Base-by-base conservation (phyloP, 2,329 filamentous ascomycete species). In the Madurella fahalii region DNA sequence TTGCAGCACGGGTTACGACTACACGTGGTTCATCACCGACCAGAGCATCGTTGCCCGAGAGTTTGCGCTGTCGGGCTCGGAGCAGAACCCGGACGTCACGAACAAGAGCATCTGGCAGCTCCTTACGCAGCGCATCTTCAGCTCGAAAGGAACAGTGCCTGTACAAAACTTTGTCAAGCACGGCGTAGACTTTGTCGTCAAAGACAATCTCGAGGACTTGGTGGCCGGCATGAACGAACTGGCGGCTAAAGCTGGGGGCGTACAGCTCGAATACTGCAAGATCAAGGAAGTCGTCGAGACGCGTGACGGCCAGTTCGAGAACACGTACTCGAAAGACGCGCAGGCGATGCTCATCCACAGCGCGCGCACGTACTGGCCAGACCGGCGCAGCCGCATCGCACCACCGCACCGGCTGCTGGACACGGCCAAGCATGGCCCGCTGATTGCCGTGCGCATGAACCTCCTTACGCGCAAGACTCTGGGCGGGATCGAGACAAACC, bases 311-410 rank as follows among this genome's bases (percentile, higher is more conserved):
- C 82, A 85, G 66, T 72, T 84, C 52, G 71, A 73, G 52, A 84
- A 84, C 61, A 57, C 68, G 1, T 85, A 76, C 67, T 77, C 77
- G 62, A 85, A 85, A 61, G 82, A 85, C 56, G 77, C 79, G 1
- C 82, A 85, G 67, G 74, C 78, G 32, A 84, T 85, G 82, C 74
- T 84, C 44, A 79, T 84, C 57, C 70, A 76, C 58, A 84, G 83
- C 61, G 77, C 76, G 0, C 72, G 80, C 31, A 69, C 69, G 25
- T 84, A 82, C 71, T 81, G 77, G 75, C 72, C 78, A 2, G 82
- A 85, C 60, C 71, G 67, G 50, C 65, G 72, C 5, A 75, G 71
- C 52, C 76, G 82, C 8, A 71, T 84, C 5, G 78, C 80, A 3
- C 67, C 72, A 17, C 81, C 79, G 9, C 82, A 84, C 61, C 71